Evolutionary conservation across 441 rosid species (phyloP).

Genomic region (Kokia cookei): DNA sequence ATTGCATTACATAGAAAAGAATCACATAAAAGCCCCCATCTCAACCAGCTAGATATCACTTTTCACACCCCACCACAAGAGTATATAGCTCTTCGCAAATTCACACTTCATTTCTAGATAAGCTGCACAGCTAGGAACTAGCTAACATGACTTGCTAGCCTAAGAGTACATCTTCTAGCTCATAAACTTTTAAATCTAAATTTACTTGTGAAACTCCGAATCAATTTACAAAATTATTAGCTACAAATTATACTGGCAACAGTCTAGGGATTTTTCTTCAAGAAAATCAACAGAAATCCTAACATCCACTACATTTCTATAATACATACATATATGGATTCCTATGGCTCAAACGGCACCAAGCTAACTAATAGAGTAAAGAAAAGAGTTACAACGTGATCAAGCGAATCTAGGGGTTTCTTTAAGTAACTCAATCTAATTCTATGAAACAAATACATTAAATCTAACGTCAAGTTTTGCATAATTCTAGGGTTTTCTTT

Average conservation of each 20-base stretch:
- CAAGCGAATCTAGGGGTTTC: neutral
- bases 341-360: neutral
- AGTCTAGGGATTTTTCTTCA: neutral
- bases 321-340: neutral
- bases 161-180: neutral
- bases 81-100: neutral
- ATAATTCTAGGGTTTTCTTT: conserved; percentile 11
- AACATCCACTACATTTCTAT: neutral
- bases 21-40: neutral
- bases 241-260: neutral
- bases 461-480: neutral
- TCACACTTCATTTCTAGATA: neutral
- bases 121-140: neutral
- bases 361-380: neutral
- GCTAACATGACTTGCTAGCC: neutral
- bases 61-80: neutral
- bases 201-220: neutral
- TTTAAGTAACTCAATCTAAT: neutral
- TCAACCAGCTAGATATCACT: neutral
- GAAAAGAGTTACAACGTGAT: neutral
- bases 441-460: neutral
- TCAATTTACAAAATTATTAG: neutral
- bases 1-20: neutral
- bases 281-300: neutral
- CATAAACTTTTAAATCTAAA: neutral